Percentiles rank a stretch among this genome's conserved stretches.
These are phyloP conservation scores for Isabelozyma gotoi DNA, from an alignment of 805 yeast genomes.

Conservation along the genomic window DNA sequence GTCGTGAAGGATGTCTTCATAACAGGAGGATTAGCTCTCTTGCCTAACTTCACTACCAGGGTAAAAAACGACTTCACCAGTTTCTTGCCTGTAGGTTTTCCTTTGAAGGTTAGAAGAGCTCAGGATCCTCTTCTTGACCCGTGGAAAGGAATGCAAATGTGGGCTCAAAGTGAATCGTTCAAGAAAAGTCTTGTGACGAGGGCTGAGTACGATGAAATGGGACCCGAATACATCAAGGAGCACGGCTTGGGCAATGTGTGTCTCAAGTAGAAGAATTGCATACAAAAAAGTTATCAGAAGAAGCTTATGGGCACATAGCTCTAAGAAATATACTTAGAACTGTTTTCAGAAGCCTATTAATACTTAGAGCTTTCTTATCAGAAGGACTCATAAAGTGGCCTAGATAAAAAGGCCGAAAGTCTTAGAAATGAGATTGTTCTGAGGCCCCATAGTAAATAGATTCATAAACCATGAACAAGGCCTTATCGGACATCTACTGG, in stretches of 20 bases:
- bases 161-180: constrained; percentile 56
- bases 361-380: too few relatives aligned
- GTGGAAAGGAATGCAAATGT: constrained; percentile 92
- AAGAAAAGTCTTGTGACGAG: constrained; percentile 54
- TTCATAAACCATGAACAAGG: too few relatives aligned
- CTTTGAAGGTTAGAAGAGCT: constrained; percentile 62
- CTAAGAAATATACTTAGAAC: too few relatives aligned
- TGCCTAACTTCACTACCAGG: constrained; percentile 67
- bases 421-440: too few relatives aligned
- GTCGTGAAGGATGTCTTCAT: constrained; percentile 67
- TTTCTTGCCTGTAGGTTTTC: constrained; percentile 67
- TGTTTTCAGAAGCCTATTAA: too few relatives aligned
- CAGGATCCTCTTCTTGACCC: constrained; percentile 73
- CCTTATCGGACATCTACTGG: too few relatives aligned
- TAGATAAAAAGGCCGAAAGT: too few relatives aligned
- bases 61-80: constrained; percentile 66
- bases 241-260: constrained; percentile 72
- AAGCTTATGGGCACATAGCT: too few relatives aligned
- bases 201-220: constrained; percentile 82
- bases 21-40: constrained; percentile 80
- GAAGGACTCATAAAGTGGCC: too few relatives aligned
- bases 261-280: constrained; percentile 16
- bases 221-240: constrained; percentile 85
- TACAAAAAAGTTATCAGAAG: neutral
- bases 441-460: too few relatives aligned